A percentile compares a stretch with the other conserved stretches of the same genome.
Evolutionary conservation across 2,329 filamentous ascomycete genomes (phyloP).

Genomic region (Davidsoniella virescens): DNA sequence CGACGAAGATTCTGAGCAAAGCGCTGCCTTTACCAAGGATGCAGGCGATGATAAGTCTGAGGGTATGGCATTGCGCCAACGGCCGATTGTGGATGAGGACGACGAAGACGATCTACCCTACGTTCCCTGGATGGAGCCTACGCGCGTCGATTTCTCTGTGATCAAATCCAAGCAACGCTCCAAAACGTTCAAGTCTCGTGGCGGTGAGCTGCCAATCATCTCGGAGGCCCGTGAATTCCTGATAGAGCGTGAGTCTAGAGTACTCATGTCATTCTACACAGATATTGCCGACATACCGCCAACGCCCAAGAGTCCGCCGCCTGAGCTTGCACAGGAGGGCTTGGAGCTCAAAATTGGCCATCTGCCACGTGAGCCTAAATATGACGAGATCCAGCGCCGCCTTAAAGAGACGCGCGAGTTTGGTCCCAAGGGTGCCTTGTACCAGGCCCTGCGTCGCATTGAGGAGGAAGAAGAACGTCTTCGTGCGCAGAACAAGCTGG

Average conservation of each 20-base stretch:
- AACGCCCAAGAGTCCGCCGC: slow-evolving; percentile 37
- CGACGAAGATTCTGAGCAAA: slow-evolving; percentile 41
- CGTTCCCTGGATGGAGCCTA: slow-evolving; percentile 35
- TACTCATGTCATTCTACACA: slow-evolving; percentile 46
- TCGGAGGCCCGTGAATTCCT: slow-evolving; percentile 41
- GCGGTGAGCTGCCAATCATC: slow-evolving; percentile 32
- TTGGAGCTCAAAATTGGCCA: slow-evolving; percentile 19
- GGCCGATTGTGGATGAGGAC: slow-evolving; percentile 38
- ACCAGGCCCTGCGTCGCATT: slow-evolving; percentile 28
- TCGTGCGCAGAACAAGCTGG: slow-evolving; percentile 16
- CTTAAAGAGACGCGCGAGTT: slow-evolving; percentile 31
- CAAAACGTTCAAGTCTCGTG: slow-evolving; percentile 37
- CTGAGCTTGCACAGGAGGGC: slow-evolving; percentile 18
- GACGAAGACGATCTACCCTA: slow-evolving; percentile 40
- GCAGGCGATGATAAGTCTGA: slow-evolving; percentile 58
- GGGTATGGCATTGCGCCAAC: slow-evolving; percentile 49
- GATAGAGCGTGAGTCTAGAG: slow-evolving; percentile 38
- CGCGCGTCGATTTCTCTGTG: slow-evolving; percentile 28
- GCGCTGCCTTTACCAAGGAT: slow-evolving; percentile 52
- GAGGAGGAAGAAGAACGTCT: slow-evolving; percentile 23
- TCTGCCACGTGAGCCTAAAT: slow-evolving; percentile 25
- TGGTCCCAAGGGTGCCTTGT: slow-evolving; percentile 27
- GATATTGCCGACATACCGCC: slow-evolving; percentile 37
- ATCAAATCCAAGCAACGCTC: slow-evolving; percentile 30
- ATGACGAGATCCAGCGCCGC: slow-evolving; percentile 33